Evolutionary conservation across 352 stramenopile genomes (phyloP).

Genomic region (Phytophthora syringae): DNA sequence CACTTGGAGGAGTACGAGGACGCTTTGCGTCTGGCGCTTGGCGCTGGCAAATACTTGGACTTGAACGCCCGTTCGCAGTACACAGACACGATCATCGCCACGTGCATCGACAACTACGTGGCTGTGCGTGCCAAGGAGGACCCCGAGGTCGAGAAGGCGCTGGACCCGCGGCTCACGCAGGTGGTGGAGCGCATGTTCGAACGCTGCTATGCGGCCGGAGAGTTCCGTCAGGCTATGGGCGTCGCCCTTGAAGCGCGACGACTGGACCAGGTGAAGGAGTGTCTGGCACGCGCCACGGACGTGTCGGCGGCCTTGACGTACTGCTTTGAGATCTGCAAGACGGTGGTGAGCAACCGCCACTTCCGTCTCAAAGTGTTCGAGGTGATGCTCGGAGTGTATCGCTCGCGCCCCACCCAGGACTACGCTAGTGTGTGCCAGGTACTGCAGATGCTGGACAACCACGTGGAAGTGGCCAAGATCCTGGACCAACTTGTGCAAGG

Average conservation of each 20-base stretch:
- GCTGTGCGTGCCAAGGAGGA: slow-evolving; percentile 83
- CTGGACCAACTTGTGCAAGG: slow-evolving; percentile 86
- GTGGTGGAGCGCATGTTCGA: slow-evolving; percentile 99
- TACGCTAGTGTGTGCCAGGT: slow-evolving; percentile 87
- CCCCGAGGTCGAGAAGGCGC: slow-evolving; percentile 67
- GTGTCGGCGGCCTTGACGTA: slow-evolving; percentile 87
- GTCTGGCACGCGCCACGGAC: slow-evolving; percentile 85
- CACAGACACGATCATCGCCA: slow-evolving; percentile 96
- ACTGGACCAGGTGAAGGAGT: slow-evolving; percentile 93
- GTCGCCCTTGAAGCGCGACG: slow-evolving; percentile 96
- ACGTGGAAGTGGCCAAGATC: slow-evolving; percentile 87
- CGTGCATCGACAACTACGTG: slow-evolving; percentile 99
- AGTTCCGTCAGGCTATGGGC: slow-evolving; percentile 97
- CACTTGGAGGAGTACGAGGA: slow-evolving; percentile 98
- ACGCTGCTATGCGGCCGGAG: slow-evolving; percentile 93
- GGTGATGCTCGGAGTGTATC: slow-evolving; percentile 91
- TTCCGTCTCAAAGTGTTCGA: slow-evolving; percentile 96
- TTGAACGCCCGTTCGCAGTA: slow-evolving; percentile 94
- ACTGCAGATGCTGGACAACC: slow-evolving; percentile 89
- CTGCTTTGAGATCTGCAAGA: slow-evolving; percentile 95
- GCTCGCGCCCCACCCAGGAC: slow-evolving; percentile 61
- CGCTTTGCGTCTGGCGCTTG: slow-evolving; percentile 94
- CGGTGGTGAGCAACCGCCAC: slow-evolving; percentile 91
- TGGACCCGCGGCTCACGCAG: slow-evolving; percentile 92
- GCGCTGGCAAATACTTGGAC: slow-evolving; percentile 96